Base-by-base conservation (phyloP, 305 asterid genomes). In the Withania somnifera region DNA sequence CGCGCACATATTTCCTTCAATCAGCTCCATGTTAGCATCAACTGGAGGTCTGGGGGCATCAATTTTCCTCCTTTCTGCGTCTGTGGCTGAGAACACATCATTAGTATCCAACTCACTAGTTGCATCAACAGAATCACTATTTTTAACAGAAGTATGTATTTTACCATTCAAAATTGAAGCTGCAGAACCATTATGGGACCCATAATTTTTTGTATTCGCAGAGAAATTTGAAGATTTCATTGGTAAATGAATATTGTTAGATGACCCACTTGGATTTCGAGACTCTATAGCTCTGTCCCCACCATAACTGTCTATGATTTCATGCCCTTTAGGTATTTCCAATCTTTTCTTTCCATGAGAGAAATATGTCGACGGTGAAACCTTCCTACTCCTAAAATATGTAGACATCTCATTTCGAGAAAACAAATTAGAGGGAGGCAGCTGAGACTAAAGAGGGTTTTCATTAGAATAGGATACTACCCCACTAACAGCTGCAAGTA, bases 1-100 rank as follows among this genome's bases (percentile, higher is more conserved):
- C 80, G 92, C 89, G 83, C 98, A 92, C 99, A 96, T 94, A 89
- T 90, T 86, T 40, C 90, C 89, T 84, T 92, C 98, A 61, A 93
- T 84, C 24, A 73, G 60, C 81, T 90, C 97, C 93, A 91, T 24
- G 79, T 85, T 93, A 84, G 91, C 94, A 84, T 91, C 95, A 80
- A 87, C 89, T 22, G 92, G 89, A 77, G 92, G 87, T 68, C 82
- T 58, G 76, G 90, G 87, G 84, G 90, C 89, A 57, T 88, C 93
- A 84, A 71, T 84, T 82, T 82, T 89, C 80, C 78, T 82, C 67
- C 82, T 83, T 83, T 78, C 85, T 47, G 80, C 87, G 50, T 63
- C 86, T 83, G 84, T 84, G 81, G 85, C 68, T 22, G 82, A 75
- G 67, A 93, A 69, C 11, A 19, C 61, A 77, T 69, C 83, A 86